Evolutionary conservation across 2,329 filamentous ascomycete genomes (phyloP).

Genomic region (Trichoderma sp.): DNA sequence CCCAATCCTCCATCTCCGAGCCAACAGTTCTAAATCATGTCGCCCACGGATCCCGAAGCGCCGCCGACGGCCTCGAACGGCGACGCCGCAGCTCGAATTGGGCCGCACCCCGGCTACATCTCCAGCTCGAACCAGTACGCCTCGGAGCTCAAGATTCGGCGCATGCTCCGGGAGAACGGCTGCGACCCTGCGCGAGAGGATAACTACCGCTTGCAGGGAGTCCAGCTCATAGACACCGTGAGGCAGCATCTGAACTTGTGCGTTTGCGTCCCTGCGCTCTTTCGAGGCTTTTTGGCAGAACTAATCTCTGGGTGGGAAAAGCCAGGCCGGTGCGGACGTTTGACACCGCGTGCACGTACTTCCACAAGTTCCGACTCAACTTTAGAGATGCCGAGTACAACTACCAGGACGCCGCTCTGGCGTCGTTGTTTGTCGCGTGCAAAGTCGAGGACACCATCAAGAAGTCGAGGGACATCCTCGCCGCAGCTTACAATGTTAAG

Average conservation of each 20-base stretch:
- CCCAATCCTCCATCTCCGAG: background rate
- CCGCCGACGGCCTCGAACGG: constrained; percentile 28
- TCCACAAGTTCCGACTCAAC: constrained; percentile 86
- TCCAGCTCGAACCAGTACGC: constrained; percentile 69
- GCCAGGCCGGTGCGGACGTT: constrained; percentile 83
- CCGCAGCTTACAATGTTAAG: constrained; percentile 86
- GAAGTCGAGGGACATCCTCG: constrained; percentile 91
- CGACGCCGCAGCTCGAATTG: constrained; percentile 35
- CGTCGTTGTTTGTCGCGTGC: constrained; percentile 87
- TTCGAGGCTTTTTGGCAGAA: background rate
- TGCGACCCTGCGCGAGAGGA: constrained; percentile 80
- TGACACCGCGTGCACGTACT: constrained; percentile 88
- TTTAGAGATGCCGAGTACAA: constrained; percentile 87
- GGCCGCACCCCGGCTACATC: constrained; percentile 53
- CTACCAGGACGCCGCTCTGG: constrained; percentile 82
- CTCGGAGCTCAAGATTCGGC: constrained; percentile 77
- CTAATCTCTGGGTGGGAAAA: constrained; percentile 3
- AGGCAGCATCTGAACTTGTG: constrained; percentile 78
- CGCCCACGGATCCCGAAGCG: constrained; percentile 12
- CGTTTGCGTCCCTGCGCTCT: constrained; percentile 38
- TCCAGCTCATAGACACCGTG: constrained; percentile 86
- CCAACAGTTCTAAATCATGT: constrained; percentile 12
- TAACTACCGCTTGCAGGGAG: constrained; percentile 77
- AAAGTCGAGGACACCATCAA: constrained; percentile 98
- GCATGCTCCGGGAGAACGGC: constrained; percentile 68